Evolutionary conservation across 192 early-diverging fungal species (phyloP).

Genomic region (Coemansia pectinata): DNA sequence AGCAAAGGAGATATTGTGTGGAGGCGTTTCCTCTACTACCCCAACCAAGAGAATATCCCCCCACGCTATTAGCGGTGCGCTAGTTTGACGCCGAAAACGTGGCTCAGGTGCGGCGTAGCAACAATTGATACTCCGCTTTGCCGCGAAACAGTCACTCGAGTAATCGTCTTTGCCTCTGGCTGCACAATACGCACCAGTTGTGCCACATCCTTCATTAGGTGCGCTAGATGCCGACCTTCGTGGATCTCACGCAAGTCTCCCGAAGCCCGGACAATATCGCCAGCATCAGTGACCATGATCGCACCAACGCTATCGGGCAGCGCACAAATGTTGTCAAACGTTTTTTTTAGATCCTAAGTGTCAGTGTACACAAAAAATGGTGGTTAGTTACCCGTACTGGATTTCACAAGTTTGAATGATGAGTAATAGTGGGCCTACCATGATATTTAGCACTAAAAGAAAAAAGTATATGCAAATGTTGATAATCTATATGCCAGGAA

Average conservation of each 20-base stretch:
- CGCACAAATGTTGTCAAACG: conserved; percentile 48
- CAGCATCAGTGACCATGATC: conserved; percentile 50
- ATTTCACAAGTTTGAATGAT: background rate
- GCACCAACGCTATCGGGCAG: conserved; percentile 44
- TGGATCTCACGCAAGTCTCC: conserved; percentile 24
- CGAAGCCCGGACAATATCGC: conserved; percentile 36
- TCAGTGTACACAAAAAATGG: background rate
- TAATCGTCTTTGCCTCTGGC: conserved; percentile 31
- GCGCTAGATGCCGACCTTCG: conserved; percentile 35
- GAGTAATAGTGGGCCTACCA: background rate
- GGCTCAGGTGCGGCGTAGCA: conserved; percentile 36
- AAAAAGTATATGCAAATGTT: background rate
- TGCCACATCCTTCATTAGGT: conserved; percentile 44
- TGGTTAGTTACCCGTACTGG: background rate
- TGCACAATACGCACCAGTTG: conserved; percentile 31
- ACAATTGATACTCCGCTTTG: conserved; percentile 34
- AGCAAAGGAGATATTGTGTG: background rate
- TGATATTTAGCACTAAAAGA: background rate
- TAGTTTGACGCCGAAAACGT: conserved; percentile 43
- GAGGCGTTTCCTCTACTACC: background rate
- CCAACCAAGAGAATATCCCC: background rate
- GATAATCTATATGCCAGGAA: background rate
- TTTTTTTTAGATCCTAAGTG: conserved; percentile 46
- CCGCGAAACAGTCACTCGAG: conserved; percentile 34
- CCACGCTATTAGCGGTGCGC: conserved; percentile 19